Base-by-base conservation (phyloP, 2,329 filamentous ascomycete species). In the Colletotrichum tabaci region DNA sequence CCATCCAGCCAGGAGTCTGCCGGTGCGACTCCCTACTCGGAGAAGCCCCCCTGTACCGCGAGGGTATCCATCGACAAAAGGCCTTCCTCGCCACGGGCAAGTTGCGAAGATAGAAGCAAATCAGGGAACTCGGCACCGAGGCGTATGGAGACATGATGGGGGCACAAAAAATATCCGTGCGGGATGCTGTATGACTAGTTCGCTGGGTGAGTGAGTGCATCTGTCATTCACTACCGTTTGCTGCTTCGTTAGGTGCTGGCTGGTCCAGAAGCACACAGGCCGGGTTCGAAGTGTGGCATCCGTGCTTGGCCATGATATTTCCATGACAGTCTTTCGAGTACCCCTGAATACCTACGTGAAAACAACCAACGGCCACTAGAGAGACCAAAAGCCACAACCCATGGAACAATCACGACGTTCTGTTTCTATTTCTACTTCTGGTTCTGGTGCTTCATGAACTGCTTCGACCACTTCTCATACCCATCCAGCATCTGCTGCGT, bases 401-500 rank as follows among this genome's bases (percentile, higher is more conserved):
- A 21, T 38, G 30, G 16, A 9, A 26, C 18, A 53, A 38, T 15
- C 18, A 15, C 12, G 13, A 52, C 10, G 21, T 18, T 60, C 50
- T 66, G 66, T 71, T 70, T 71, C 66, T 71, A 65, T 15, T 18
- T 60, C 50, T 66, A 71, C 62, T 70, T 71, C 66, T 71, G 68
- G 35, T 72, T 65, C 60, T 71, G 66, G 26, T 65, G 66, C 67
- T 60, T 72, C 52, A 56, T 56, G 12, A 70, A 70, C 52, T 83
- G 78, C 44, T 73, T 77, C 30, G 83, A 82, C 89, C 89, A 93
- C 57, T 80, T 82, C 73, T 91, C 86, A 77, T 91, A 93, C 1
- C 84, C 87, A 18, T 83, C 77, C 64, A 92, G 82, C 84, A 93
- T 88, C 62, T 86, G 84, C 21, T 80, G 78, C 8, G 90, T 92